Base-by-base conservation (phyloP, 2,329 filamentous ascomycete genomes). In the Cladosporium sp. region DNA sequence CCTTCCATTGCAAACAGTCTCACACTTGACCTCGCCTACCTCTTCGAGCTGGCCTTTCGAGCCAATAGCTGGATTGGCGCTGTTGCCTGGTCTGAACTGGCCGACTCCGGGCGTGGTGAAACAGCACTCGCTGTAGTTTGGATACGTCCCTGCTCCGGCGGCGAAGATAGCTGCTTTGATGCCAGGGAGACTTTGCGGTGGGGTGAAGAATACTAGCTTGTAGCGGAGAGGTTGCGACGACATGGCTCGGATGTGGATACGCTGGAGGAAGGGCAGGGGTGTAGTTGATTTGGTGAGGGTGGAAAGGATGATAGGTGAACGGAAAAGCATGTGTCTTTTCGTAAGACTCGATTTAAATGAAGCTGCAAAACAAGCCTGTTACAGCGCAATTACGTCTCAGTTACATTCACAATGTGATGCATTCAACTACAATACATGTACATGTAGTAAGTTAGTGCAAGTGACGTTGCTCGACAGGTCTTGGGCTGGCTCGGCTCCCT, bases 11-110 rank as follows among this genome's bases (percentile, higher is more conserved):
- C 82, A 84, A 3, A 86, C 61, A 1, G 79, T 78, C 70, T 89
- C 84, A 13, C 86, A 80, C 42, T 76, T 75, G 1, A 78, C 72
- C 65, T 88, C 85, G 3, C 78, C 73, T 0, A 80, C 73, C 52
- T 80, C 64, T 65, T 87, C 82, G 1, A 87, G 60, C 22, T 70
- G 64, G 0, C 83, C 82, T 1, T 74, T 69, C 8, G 68, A 68
- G 0, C 85, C 85, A 54, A 87, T 81, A 59, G 81, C 69, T 3
- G 85, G 85, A 42, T 83, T 83, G 1, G 85, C 82, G 0, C 71
- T 64, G 49, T 74, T 73, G 0, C 80, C 81, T 0, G 84, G 84
- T 0, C 80, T 77, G 65, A 88, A 89, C 61, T 88, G 84, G 0
- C 83, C 83, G 0, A 71, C 80, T 4, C 85, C 85, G 3, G 67